Base-by-base conservation (phyloP, 2,329 filamentous ascomycete species). In the Bipolaris oryzae region DNA sequence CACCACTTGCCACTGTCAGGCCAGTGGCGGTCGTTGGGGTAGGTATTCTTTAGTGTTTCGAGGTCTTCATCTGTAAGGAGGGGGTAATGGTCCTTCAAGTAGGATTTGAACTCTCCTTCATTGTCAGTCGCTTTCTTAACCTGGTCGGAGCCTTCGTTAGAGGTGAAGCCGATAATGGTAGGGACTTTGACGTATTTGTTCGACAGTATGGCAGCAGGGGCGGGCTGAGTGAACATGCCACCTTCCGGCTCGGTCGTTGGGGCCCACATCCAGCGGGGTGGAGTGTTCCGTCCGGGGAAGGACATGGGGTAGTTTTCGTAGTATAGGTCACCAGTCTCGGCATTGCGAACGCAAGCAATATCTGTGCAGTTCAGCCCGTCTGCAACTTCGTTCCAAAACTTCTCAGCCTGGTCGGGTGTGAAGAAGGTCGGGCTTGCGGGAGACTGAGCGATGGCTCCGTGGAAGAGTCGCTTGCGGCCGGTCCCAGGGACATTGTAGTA, bases 61-160 rank as follows among this genome's bases (percentile, higher is more conserved):
- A 82, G 79, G 39, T 80, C 82, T 54, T 82, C 81, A 65, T 84
- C 82, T 3, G 84, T 76, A 2, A 85, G 77, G 0, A 84, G 72
- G 4, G 85, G 78, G 34, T 82, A 74, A 57, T 74, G 71, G 50
- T 74, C 70, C 53, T 69, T 68, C 33, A 74, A 60, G 57, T 74
- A 74, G 42, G 61, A 58, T 49, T 70, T 73, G 54, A 74, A 70
- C 13, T 71, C 71, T 73, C 74, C 51, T 75, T 80, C 35, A 63
- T 70, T 54, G 66, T 81, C 65, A 57, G 72, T 63, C 31, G 60
- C 41, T 68, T 70, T 67, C 67, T 72, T 62, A 68, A 80, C 67
- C 67, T 80, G 46, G 68, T 78, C 63, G 65, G 77, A 60, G 74
- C 79, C 62, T 73, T 80, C 66, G 54, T 74, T 74, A 38, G 70